Conservation (phyloP, 164 flowering plant species). For the Piper longum region DNA sequence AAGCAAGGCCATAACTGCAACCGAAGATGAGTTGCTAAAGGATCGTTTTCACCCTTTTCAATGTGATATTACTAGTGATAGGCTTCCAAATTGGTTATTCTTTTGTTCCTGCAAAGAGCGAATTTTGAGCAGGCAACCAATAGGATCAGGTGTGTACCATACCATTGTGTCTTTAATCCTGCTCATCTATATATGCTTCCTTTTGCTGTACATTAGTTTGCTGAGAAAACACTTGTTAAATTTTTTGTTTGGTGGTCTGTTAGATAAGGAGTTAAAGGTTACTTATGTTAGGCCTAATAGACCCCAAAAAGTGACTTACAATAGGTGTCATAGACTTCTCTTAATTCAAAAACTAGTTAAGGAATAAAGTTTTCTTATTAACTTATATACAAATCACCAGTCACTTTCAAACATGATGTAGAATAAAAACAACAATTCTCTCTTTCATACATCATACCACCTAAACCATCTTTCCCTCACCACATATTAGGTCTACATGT, state of each 20-base stretch:
- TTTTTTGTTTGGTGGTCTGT: conserved; percentile 4
- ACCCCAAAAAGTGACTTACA: too few relatives aligned
- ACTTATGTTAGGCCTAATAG: too few relatives aligned
- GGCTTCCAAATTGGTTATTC: conserved; percentile 67
- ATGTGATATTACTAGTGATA: conserved; percentile 49
- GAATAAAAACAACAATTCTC: too few relatives aligned
- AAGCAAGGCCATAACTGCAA: conserved; percentile 25
- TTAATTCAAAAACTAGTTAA: too few relatives aligned
- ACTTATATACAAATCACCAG: too few relatives aligned
- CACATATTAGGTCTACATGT: too few relatives aligned
- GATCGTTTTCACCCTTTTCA: conserved; percentile 52
- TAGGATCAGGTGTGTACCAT: conserved; percentile 14
- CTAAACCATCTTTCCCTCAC: conserved; percentile 1
- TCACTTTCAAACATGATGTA: too few relatives aligned
- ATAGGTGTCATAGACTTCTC: too few relatives aligned
- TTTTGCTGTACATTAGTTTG: background rate
- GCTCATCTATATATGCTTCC: background rate
- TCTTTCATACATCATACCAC: too few relatives aligned
- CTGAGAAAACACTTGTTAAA: background rate
- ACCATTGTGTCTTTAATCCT: background rate
- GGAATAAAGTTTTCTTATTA: too few relatives aligned
- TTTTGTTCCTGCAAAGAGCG: conserved; percentile 27
- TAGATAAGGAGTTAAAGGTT: conserved; percentile 19
- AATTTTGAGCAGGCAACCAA: conserved; percentile 9
- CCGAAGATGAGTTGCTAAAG: conserved; percentile 12